phyloP scores from a whole-genome alignment of 768 basidiomycete genomes.

The Suillus lakei region DNA sequence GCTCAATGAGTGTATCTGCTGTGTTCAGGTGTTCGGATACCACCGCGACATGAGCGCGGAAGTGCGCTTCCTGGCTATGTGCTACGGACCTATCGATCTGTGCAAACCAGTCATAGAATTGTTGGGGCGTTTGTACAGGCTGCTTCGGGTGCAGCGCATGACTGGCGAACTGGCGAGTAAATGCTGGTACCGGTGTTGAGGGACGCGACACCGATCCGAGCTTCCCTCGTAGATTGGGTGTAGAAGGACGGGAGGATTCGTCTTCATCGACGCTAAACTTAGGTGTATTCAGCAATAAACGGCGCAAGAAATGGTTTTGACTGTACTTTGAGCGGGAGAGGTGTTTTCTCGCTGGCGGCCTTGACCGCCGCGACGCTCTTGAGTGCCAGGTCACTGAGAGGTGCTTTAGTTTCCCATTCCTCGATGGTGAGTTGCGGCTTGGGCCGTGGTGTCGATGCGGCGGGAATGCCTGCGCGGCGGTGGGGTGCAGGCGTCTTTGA shows the following conservation, averaged over 20 bases:
- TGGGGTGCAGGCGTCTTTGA: slow-evolving; percentile 12
- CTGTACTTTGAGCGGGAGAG: slow-evolving; percentile 78
- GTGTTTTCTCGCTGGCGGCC: slow-evolving; percentile 58
- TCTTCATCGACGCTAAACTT: slow-evolving; percentile 49
- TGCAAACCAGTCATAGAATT: slow-evolving; percentile 97
- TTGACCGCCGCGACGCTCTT: slow-evolving; percentile 70
- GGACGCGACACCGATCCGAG: slow-evolving; percentile 50
- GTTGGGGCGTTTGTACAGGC: slow-evolving; percentile 88
- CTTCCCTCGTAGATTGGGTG: slow-evolving; percentile 46
- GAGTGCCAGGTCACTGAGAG: slow-evolving; percentile 69
- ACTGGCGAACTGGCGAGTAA: slow-evolving; percentile 26
- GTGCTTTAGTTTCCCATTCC: slow-evolving; percentile 90
- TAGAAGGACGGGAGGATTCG: slow-evolving; percentile 33
- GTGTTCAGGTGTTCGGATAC: slow-evolving; percentile 77
- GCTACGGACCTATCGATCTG: slow-evolving; percentile 89
- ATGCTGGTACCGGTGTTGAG: slow-evolving; percentile 41
- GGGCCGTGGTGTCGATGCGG: slow-evolving; percentile 33
- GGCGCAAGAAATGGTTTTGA: slow-evolving; percentile 5
- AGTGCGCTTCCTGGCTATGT: slow-evolving; percentile 93
- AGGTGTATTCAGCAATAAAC: slow-evolving; percentile 35
- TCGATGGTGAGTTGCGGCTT: slow-evolving; percentile 69
- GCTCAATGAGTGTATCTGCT: slow-evolving; percentile 75
- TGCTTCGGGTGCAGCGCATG: slow-evolving; percentile 75
- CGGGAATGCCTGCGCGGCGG: slow-evolving; percentile 32
- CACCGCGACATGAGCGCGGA: slow-evolving; percentile 80